These are phyloP conservation scores for Gossypium thurberi DNA, from an alignment of 345 rosid species.

Conservation along the genomic window DNA sequence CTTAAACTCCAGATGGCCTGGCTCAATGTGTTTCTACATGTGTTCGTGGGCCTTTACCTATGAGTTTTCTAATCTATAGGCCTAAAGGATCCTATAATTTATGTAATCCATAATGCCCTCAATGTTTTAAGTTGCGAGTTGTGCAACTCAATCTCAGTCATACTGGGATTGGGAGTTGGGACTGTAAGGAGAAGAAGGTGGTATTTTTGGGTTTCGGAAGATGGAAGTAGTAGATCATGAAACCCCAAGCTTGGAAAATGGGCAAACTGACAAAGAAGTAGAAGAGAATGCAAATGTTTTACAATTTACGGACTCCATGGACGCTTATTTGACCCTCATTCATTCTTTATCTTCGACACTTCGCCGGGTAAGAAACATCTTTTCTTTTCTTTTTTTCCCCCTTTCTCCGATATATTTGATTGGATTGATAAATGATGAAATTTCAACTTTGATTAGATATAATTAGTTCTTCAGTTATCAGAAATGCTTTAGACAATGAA, in stretches of 20 bases:
- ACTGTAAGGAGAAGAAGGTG: background rate
- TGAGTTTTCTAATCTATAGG: background rate
- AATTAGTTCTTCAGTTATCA: background rate
- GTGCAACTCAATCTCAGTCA: background rate
- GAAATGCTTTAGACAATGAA: background rate
- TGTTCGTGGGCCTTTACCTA: background rate
- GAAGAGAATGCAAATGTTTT: slow-evolving; percentile 38
- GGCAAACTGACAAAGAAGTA: slow-evolving; percentile 15
- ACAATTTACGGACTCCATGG: slow-evolving; percentile 73
- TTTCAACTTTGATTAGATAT: background rate
- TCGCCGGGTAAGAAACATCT: slow-evolving; percentile 46
- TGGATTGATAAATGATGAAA: background rate
- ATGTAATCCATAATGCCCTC: background rate
- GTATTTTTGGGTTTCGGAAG: background rate
- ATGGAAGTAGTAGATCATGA: slow-evolving; percentile 23
- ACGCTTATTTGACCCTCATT: slow-evolving; percentile 46
- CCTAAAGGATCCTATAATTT: too few species aligned
- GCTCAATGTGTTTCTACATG: background rate
- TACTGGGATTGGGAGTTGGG: background rate
- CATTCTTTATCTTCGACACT: slow-evolving; percentile 64
- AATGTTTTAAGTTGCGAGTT: background rate
- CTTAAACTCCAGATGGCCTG: background rate
- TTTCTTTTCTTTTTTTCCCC: background rate
- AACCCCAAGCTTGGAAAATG: slow-evolving; percentile 15
- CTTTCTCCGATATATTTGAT: background rate